These are phyloP conservation scores for Penicillium sclerotigenum DNA, from an alignment of 2,329 filamentous ascomycete species.

Conservation along the genomic window DNA sequence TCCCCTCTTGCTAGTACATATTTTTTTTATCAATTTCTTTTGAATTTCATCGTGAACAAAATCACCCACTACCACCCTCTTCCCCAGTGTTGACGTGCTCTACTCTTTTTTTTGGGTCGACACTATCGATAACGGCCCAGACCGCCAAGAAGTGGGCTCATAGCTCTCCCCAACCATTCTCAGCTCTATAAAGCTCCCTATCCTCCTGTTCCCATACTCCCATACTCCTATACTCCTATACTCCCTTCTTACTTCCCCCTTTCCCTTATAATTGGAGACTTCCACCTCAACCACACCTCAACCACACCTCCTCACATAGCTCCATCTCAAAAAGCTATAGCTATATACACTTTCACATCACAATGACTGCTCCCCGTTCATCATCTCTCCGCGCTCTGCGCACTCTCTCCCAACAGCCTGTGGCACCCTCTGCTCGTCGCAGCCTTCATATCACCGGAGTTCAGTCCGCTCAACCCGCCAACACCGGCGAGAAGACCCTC, in stretches of 20 bases:
- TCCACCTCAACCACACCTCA: background rate
- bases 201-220: slow-evolving; percentile 5
- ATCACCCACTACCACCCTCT: background rate
- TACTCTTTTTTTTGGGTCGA: background rate
- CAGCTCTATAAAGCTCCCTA: slow-evolving; percentile 14
- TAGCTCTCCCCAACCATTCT: slow-evolving; percentile 29
- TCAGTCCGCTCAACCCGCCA: slow-evolving; percentile 52
- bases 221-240: background rate
- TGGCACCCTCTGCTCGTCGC: slow-evolving; percentile 43
- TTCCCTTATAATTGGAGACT: slow-evolving; percentile 1
- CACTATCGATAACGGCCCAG: slow-evolving; percentile 21
- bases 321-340: background rate
- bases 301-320: background rate
- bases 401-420: slow-evolving; percentile 40
- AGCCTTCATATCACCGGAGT: slow-evolving; percentile 60
- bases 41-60: background rate
- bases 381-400: slow-evolving; percentile 47
- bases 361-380: slow-evolving; percentile 47
- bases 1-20: background rate
- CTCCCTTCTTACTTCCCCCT: background rate
- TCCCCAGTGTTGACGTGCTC: slow-evolving; percentile 9
- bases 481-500: slow-evolving; percentile 52
- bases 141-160: slow-evolving; percentile 23
- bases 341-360: slow-evolving; percentile 1
- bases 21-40: background rate